Evolutionary conservation across 2,329 filamentous ascomycete species (phyloP).

Genomic region (Fusarium nanum): DNA sequence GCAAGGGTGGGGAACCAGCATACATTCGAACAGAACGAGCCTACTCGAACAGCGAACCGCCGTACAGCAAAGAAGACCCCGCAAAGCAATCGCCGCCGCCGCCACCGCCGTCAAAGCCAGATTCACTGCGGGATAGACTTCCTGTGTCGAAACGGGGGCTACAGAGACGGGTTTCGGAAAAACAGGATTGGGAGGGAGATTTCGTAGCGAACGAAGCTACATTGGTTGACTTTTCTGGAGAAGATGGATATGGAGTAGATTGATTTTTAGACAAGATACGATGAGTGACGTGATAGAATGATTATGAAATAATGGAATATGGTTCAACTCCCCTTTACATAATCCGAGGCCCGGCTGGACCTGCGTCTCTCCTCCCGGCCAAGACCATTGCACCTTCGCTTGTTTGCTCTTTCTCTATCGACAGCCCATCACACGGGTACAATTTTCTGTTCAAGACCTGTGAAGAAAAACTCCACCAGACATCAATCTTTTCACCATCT

Average conservation of each 20-base stretch:
- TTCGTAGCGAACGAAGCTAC: constrained; percentile 37
- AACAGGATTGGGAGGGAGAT: constrained; percentile 31
- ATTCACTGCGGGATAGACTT: constrained; percentile 12
- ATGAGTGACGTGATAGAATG: constrained; percentile 12
- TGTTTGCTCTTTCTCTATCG: neutral
- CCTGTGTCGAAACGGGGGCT: constrained; percentile 30
- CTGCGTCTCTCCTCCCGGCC: neutral
- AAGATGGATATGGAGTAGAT: constrained; percentile 29
- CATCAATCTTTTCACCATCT: neutral
- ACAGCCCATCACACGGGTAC: no score
- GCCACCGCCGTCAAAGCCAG: constrained; percentile 4
- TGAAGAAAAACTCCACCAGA: fast-evolving
- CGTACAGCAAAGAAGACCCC: constrained; percentile 5
- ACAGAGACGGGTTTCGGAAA: constrained; percentile 23
- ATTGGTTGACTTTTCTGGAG: constrained; percentile 36
- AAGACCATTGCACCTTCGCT: neutral
- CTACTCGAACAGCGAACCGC: constrained; percentile 2
- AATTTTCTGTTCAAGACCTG: neutral
- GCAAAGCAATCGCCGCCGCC: neutral
- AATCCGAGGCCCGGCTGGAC: neutral
- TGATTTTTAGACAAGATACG: constrained; percentile 20
- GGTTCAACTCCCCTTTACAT: neutral
- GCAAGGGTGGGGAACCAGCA: constrained; percentile 4
- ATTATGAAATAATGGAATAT: constrained; percentile 27
- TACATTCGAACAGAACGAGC: constrained; percentile 9